Percentiles rank a stretch among this genome's conserved stretches.
phyloP scores from a whole-genome alignment of 495 filamentous ascomycete genomes.

The Copromyces sp. region DNA sequence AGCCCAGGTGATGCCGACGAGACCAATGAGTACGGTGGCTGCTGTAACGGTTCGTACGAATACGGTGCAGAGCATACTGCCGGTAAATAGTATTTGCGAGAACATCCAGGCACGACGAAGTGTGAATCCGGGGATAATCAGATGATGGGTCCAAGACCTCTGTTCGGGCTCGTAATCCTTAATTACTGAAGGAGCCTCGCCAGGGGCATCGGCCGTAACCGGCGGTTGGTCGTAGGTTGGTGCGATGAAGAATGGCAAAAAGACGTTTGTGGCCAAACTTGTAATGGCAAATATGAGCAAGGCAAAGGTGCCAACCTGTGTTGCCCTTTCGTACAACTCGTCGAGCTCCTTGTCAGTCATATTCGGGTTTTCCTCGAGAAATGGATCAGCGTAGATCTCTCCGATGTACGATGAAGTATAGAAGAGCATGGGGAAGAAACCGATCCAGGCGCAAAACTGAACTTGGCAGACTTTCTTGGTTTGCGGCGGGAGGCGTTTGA shows the following conservation, averaged over 20 bases:
- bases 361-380: constrained; percentile 61
- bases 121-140: constrained; percentile 71
- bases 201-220: constrained; percentile 11
- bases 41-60: constrained; percentile 55
- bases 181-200: constrained; percentile 7
- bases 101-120: constrained; percentile 78
- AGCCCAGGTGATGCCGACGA: constrained; percentile 82
- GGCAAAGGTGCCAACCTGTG: constrained; percentile 71
- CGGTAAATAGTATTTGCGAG: constrained; percentile 67
- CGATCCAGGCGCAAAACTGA: constrained; percentile 85
- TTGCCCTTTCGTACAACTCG: constrained; percentile 68
- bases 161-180: constrained; percentile 22
- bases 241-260: constrained; percentile 72
- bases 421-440: constrained; percentile 91
- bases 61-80: constrained; percentile 71
- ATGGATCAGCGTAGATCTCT: constrained; percentile 78
- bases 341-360: constrained; percentile 67
- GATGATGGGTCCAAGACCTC: constrained; percentile 38
- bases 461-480: constrained; percentile 75
- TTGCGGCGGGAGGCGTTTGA: constrained; percentile 65
- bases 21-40: constrained; percentile 62
- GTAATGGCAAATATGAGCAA: constrained; percentile 79
- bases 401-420: constrained; percentile 89
- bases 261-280: constrained; percentile 64
- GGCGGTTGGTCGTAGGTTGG: constrained; percentile 53